phyloP scores from a whole-genome alignment of 441 rosid species.

The Populus hybrid region DNA sequence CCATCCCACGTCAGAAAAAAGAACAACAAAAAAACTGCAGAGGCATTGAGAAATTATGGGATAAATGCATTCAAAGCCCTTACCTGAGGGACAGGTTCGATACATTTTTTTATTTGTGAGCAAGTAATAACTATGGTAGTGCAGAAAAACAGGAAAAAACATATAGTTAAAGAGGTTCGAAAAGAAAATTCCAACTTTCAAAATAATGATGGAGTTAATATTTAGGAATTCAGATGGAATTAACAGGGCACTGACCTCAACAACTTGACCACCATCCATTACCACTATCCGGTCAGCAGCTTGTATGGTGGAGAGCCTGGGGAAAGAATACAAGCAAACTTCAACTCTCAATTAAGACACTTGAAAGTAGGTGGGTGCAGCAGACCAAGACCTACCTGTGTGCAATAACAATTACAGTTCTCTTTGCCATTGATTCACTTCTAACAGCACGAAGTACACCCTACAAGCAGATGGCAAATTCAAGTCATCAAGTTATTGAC shows the following conservation, averaged over 20 bases:
- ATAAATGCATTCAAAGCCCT: neutral
- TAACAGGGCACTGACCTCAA: constrained; percentile 52
- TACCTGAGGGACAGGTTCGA: neutral
- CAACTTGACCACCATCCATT: constrained; percentile 71
- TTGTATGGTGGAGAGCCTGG: constrained; percentile 87
- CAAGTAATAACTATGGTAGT: neutral
- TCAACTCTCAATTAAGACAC: neutral
- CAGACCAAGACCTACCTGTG: constrained; percentile 50
- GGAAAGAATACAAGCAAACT: constrained; percentile 19
- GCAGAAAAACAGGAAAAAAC: neutral
- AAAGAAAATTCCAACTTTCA: neutral
- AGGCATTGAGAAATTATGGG: neutral
- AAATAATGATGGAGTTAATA: neutral
- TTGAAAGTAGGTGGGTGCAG: neutral
- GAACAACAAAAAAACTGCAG: neutral
- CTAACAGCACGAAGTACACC: constrained; percentile 78
- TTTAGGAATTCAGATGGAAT: neutral
- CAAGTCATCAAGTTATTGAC: neutral
- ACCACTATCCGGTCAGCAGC: constrained; percentile 91
- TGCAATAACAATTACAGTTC: constrained; percentile 86
- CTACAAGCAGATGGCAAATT: constrained; percentile 31
- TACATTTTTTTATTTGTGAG: neutral
- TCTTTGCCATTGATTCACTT: constrained; percentile 49
- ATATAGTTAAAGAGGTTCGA: neutral
- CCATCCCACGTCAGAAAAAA: neutral